phyloP scores from a whole-genome alignment of 2,329 filamentous ascomycete genomes.

The Aspergillus tamarii region DNA sequence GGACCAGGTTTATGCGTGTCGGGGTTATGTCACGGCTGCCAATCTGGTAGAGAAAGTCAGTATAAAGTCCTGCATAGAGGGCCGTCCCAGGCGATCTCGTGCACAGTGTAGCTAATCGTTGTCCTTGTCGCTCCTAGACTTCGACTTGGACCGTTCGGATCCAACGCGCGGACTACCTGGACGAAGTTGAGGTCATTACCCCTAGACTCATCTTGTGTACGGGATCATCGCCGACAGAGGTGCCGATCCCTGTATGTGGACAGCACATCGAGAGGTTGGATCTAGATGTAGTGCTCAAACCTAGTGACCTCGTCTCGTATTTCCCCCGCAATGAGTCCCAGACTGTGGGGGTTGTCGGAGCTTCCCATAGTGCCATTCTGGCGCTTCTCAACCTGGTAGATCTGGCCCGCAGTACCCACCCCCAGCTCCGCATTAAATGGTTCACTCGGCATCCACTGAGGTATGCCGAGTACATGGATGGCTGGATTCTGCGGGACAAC shows the following conservation, averaged over 20 bases:
- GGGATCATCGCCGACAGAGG: constrained; percentile 55
- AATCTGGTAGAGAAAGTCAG: constrained; percentile 35
- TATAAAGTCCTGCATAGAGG: constrained; percentile 5
- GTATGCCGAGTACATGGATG: constrained; percentile 65
- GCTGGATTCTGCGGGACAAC: constrained; percentile 68
- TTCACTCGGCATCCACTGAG: constrained; percentile 63
- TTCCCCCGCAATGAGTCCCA: constrained; percentile 39
- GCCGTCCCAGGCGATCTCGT: background rate
- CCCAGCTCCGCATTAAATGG: constrained; percentile 61
- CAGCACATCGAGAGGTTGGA: constrained; percentile 49
- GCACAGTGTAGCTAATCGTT: constrained; percentile 17
- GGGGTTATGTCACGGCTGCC: constrained; percentile 39
- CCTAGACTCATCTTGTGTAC: constrained; percentile 61
- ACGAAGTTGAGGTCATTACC: constrained; percentile 39
- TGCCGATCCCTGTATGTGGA: constrained; percentile 47
- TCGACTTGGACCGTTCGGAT: constrained; percentile 39
- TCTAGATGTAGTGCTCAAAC: constrained; percentile 61
- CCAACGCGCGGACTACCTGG: constrained; percentile 29
- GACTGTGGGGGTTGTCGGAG: constrained; percentile 62
- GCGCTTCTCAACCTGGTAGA: constrained; percentile 64
- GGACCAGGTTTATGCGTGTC: constrained; percentile 38
- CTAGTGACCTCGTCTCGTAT: constrained; percentile 50
- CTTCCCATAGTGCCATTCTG: constrained; percentile 66
- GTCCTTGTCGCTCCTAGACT: constrained; percentile 20
- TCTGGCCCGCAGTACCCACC: constrained; percentile 56